Conservation (phyloP, 2,329 filamentous ascomycete genomes). For the Botryotinia convoluta region DNA sequence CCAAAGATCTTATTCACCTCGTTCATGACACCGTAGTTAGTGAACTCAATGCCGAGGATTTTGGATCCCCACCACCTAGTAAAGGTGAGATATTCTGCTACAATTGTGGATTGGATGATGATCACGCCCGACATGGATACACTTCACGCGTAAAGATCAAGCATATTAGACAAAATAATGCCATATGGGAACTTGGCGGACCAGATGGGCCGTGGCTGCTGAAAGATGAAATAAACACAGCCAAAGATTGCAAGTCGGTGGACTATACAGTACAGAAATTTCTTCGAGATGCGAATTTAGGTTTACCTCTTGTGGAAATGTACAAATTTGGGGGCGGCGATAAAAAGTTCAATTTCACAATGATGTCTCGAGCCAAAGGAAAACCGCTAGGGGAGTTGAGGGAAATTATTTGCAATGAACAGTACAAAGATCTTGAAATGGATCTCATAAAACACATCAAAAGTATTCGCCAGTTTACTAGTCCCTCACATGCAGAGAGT, state of each 20-base stretch:
- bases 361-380: slow-evolving; percentile 4
- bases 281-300: background rate
- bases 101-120: background rate
- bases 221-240: background rate
- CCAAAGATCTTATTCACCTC: background rate
- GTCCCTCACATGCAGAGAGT: background rate
- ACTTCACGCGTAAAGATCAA: background rate
- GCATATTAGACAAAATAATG: rapidly evolving
- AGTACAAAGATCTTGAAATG: rapidly evolving
- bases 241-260: rapidly evolving
- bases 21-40: background rate
- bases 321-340: background rate
- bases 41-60: rapidly evolving
- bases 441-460: rapidly evolving
- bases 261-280: background rate
- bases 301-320: slow-evolving; percentile 2
- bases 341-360: background rate
- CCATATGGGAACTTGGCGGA: slow-evolving; percentile 4
- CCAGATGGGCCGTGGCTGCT: background rate
- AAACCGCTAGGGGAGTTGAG: rapidly evolving
- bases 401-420: background rate
- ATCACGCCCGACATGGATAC: rapidly evolving
- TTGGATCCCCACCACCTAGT: rapidly evolving
- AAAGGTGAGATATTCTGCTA: background rate
- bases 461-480: background rate